phyloP scores from a whole-genome alignment of 1,284 basidiomycete genomes.

The Laetiporus sulphureus region DNA sequence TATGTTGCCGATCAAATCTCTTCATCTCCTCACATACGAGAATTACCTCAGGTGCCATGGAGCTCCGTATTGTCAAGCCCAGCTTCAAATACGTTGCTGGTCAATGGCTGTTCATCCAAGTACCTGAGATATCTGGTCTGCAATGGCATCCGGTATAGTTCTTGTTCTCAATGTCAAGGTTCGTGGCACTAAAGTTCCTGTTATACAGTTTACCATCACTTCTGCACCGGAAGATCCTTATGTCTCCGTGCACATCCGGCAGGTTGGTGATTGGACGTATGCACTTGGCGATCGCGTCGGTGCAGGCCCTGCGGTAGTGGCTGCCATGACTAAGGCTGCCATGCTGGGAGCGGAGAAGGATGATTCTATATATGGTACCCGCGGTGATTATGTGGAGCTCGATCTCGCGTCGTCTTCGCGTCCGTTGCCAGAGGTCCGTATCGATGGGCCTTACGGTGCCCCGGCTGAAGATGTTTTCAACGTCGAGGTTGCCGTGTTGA shows the following conservation, averaged over 20 bases:
- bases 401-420: conserved; percentile 40
- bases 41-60: conserved; percentile 64
- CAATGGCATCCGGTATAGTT: conserved; percentile 85
- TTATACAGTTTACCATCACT: conserved; percentile 88
- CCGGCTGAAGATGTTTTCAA: conserved; percentile 88
- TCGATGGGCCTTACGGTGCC: conserved; percentile 86
- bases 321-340: conserved; percentile 65
- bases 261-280: conserved; percentile 84
- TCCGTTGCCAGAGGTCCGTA: conserved; percentile 64
- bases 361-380: conserved; percentile 33
- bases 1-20: conserved; percentile 27
- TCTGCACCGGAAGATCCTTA: conserved; percentile 89
- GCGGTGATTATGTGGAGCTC: conserved; percentile 77
- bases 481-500: conserved; percentile 76
- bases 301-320: conserved; percentile 69
- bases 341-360: conserved; percentile 70
- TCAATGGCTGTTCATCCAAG: conserved; percentile 87
- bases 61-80: conserved; percentile 82
- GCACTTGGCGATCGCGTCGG: conserved; percentile 79
- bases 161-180: not conserved
- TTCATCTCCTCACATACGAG: conserved; percentile 2
- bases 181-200: conserved; percentile 5
- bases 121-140: conserved; percentile 74
- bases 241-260: conserved; percentile 83
- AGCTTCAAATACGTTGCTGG: conserved; percentile 86